A percentile compares a stretch with the other conserved stretches of the same genome.
These are phyloP conservation scores for Eucalyptus curtisii DNA, from an alignment of 345 rosid species.

Conservation along the genomic window DNA sequence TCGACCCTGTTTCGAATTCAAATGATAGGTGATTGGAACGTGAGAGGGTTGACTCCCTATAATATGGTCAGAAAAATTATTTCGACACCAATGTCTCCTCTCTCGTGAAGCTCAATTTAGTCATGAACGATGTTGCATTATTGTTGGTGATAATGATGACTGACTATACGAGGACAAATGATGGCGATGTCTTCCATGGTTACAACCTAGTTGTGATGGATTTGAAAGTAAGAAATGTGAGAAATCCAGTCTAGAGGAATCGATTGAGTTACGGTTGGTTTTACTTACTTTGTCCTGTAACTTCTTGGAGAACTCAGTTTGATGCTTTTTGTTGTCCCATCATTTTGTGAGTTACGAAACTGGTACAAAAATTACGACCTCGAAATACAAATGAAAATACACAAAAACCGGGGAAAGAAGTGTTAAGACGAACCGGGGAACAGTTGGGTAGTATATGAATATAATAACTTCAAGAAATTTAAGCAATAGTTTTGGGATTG, in stretches of 20 bases:
- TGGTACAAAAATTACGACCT: not conserved
- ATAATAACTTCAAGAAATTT: too few species aligned
- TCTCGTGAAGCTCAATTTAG: not conserved
- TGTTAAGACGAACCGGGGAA: not conserved
- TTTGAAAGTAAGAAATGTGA: not conserved
- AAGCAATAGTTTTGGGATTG: not conserved
- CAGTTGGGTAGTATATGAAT: not conserved
- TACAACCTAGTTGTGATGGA: not conserved
- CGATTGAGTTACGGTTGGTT: not conserved
- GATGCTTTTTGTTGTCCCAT: not conserved
- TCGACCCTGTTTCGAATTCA: fast-evolving
- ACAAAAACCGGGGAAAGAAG: not conserved
- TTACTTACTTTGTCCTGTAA: not conserved
- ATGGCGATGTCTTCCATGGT: not conserved
- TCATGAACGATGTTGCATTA: not conserved
- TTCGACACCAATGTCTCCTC: not conserved
- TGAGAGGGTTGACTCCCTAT: not conserved
- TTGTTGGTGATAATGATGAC: not conserved
- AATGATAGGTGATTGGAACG: not conserved
- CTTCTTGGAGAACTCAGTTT: not conserved
- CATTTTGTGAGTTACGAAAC: not conserved
- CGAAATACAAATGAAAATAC: not conserved
- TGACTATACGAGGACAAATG: not conserved
- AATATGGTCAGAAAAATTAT: not conserved
- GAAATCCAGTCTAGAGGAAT: not conserved